Percentiles rank a stretch among this genome's conserved stretches.
Evolutionary conservation across 306 rosid genomes (phyloP).

Genomic region (Begonia masoniana): DNA sequence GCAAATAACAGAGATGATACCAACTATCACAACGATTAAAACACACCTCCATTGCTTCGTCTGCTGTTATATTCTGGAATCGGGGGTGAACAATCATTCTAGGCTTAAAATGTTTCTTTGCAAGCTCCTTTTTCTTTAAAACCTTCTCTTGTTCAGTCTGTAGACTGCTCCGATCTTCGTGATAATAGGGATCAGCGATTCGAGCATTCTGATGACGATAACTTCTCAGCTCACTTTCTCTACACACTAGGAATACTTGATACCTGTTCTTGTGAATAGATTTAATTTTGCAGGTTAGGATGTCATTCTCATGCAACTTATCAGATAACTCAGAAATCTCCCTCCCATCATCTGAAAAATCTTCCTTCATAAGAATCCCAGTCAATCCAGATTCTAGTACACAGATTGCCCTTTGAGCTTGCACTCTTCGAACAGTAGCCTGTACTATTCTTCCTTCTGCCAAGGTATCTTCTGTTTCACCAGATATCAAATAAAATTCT

Average conservation of each 20-base stretch:
- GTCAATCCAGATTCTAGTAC: constrained; percentile 94
- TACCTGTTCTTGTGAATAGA: constrained; percentile 90
- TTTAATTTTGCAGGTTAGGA: constrained; percentile 90
- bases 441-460: constrained; percentile 90
- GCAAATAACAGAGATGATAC: not conserved
- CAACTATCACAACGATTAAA: constrained; percentile 4
- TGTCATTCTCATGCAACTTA: constrained; percentile 74
- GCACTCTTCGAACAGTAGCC: constrained; percentile 81
- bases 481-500: constrained; percentile 90
- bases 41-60: constrained; percentile 90
- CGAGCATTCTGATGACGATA: constrained; percentile 42
- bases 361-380: constrained; percentile 93
- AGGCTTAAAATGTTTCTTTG: constrained; percentile 88
- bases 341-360: constrained; percentile 80
- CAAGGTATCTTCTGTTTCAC: constrained; percentile 88
- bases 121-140: constrained; percentile 83
- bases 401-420: constrained; percentile 75
- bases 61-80: constrained; percentile 90
- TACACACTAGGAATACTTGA: constrained; percentile 81
- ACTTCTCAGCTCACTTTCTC: constrained; percentile 87
- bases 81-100: constrained; percentile 99
- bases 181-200: constrained; percentile 58
- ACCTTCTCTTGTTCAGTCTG: constrained; percentile 78
- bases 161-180: constrained; percentile 65
- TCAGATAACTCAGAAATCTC: constrained; percentile 78